phyloP scores from a whole-genome alignment of 306 rosid species.

The Quercus berberidifolia region DNA sequence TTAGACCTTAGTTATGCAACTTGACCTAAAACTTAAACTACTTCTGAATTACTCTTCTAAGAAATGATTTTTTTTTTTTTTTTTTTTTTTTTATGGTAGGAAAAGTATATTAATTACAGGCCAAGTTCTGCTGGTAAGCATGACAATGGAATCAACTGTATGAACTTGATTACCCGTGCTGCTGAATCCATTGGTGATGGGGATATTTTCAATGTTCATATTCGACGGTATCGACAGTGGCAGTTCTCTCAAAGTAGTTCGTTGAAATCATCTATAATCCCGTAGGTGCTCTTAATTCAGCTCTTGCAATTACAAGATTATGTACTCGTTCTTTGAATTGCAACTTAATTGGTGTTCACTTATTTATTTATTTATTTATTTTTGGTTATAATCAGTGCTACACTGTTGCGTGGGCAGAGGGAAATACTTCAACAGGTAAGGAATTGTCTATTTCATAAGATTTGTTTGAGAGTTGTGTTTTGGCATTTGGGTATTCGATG shows the following conservation, averaged over 20 bases:
- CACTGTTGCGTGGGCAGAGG: constrained; percentile 82
- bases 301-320: constrained; percentile 13
- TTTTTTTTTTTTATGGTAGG: constrained; percentile 46
- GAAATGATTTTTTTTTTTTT: not conserved
- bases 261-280: constrained; percentile 54
- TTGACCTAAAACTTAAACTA: not conserved
- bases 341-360: constrained; percentile 15
- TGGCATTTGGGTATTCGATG: not conserved
- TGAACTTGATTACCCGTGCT: constrained; percentile 81
- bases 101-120: constrained; percentile 84
- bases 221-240: constrained; percentile 95
- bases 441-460: constrained; percentile 22
- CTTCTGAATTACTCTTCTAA: constrained; percentile 2
- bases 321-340: not conserved
- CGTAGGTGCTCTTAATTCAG: constrained; percentile 59
- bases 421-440: constrained; percentile 84
- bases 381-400: constrained; percentile 55
- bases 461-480: not conserved
- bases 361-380: constrained; percentile 3
- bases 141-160: constrained; percentile 70
- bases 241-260: constrained; percentile 89
- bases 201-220: constrained; percentile 87
- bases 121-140: constrained; percentile 77
- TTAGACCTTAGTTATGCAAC: constrained; percentile 3
- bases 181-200: constrained; percentile 95